Evolutionary conservation across 129 eudicot species (phyloP).

Genomic region (Calendula officinalis): DNA sequence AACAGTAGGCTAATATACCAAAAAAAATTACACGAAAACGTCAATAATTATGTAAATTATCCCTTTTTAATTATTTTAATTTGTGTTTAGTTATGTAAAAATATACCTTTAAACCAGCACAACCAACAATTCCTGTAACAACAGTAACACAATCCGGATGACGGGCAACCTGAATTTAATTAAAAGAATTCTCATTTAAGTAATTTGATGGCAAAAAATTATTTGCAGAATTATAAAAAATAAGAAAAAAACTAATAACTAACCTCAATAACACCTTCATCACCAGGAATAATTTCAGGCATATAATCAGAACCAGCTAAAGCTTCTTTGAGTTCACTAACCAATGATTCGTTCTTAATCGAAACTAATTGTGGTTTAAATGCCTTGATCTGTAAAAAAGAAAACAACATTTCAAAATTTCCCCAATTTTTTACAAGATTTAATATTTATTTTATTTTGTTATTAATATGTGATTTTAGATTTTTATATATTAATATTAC

Average conservation of each 20-base stretch:
- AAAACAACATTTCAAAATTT: background rate
- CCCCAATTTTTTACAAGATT: no score
- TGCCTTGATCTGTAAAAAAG: conserved; percentile 57
- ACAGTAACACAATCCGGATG: conserved; percentile 94
- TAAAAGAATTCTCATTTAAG: background rate
- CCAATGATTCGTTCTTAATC: conserved; percentile 63
- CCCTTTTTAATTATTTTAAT: background rate
- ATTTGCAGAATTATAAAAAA: background rate
- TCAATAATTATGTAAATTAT: background rate
- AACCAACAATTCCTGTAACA: conserved; percentile 99
- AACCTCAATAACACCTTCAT: conserved; percentile 89
- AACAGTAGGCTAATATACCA: conserved; percentile 79
- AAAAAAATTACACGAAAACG: conserved; percentile 15
- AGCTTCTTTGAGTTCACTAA: conserved; percentile 88
- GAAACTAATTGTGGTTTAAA: conserved; percentile 89
- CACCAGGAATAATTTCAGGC: conserved; percentile 98
- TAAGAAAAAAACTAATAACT: conserved; percentile 6
- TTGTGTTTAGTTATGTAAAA: background rate
- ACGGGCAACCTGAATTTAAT: conserved; percentile 72
- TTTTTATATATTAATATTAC: background rate
- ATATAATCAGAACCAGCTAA: conserved; percentile 71
- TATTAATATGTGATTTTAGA: no score
- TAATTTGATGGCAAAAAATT: background rate
- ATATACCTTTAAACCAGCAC: conserved; percentile 94
- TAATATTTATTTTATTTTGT: no score